Percentiles rank a stretch among this genome's conserved stretches.
phyloP scores from a whole-genome alignment of 768 basidiomycete species.

The Lyophyllum decastes region DNA sequence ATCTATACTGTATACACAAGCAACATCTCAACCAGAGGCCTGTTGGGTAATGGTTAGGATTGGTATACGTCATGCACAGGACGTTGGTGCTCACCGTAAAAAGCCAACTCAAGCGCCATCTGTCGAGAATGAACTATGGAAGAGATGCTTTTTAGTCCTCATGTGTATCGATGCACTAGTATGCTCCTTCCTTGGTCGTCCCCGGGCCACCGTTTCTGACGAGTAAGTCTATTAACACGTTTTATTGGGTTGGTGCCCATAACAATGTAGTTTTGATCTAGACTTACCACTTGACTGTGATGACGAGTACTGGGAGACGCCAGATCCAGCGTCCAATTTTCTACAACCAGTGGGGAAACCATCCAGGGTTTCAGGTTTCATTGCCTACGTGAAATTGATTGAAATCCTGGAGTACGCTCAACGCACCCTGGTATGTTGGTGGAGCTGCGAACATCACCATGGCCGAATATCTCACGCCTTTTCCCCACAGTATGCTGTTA shows the following conservation, averaged over 20 bases:
- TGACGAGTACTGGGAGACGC: slow-evolving; percentile 71
- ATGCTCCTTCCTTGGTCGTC: slow-evolving; percentile 21
- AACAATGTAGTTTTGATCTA: slow-evolving; percentile 60
- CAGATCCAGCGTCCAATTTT: slow-evolving; percentile 49
- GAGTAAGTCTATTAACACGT: slow-evolving; percentile 13
- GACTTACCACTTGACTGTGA: slow-evolving; percentile 64
- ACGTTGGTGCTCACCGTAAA: slow-evolving; percentile 56
- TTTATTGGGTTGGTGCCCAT: neutral
- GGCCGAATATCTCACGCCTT: neutral
- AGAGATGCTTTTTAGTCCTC: slow-evolving; percentile 49
- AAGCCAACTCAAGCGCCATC: slow-evolving; percentile 31
- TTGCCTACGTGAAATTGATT: slow-evolving; percentile 53
- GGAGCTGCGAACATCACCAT: neutral
- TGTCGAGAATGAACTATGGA: slow-evolving; percentile 62
- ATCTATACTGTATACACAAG: slow-evolving; percentile 39
- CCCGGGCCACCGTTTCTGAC: slow-evolving; percentile 17
- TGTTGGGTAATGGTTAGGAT: slow-evolving; percentile 56
- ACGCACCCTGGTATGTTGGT: slow-evolving; percentile 54
- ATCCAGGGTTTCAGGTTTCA: slow-evolving; percentile 56
- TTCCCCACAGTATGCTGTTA: slow-evolving; percentile 15
- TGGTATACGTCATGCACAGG: slow-evolving; percentile 60
- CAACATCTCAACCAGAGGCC: slow-evolving; percentile 45
- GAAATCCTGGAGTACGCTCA: slow-evolving; percentile 66
- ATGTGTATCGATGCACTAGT: slow-evolving; percentile 21
- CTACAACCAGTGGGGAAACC: slow-evolving; percentile 64